A percentile compares a stretch with the other conserved stretches of the same genome.
These are phyloP conservation scores for Panaeolus papilionaceus DNA, from an alignment of 768 basidiomycete species.

Conservation along the genomic window DNA sequence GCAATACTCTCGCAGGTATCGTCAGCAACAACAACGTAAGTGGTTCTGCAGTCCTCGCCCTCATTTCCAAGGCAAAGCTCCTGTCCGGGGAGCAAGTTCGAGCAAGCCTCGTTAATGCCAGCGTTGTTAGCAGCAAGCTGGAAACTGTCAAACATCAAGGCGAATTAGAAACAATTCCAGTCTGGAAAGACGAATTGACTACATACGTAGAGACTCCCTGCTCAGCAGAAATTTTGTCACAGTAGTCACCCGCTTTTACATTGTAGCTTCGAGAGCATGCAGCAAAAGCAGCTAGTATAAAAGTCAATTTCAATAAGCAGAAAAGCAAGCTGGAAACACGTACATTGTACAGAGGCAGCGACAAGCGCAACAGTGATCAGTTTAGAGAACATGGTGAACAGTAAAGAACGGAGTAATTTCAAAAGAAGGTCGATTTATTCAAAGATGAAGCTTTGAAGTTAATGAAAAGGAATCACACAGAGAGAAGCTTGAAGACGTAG, in stretches of 20 bases:
- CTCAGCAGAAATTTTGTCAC: constrained; percentile 57
- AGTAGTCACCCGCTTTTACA: constrained; percentile 57
- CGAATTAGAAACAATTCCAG: not conserved
- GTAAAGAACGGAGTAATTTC: constrained; percentile 8
- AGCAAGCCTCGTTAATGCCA: constrained; percentile 57
- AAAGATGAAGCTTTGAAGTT: constrained; percentile 10
- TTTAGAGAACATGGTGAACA: constrained; percentile 18
- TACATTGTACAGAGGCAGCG: constrained; percentile 17
- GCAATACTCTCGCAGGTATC: constrained; percentile 59
- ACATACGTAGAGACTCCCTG: constrained; percentile 54
- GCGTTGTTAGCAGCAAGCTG: constrained; percentile 62
- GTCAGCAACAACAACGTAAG: constrained; percentile 49
- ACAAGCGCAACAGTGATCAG: constrained; percentile 14
- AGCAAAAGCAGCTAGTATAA: constrained; percentile 25
- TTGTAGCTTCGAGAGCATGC: constrained; percentile 59
- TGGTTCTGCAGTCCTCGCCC: constrained; percentile 58
- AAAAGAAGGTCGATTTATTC: constrained; percentile 4
- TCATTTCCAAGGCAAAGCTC: constrained; percentile 59
- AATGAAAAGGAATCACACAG: not conserved
- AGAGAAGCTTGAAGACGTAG: constrained; percentile 3
- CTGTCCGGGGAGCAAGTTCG: constrained; percentile 57
- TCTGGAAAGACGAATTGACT: constrained; percentile 8
- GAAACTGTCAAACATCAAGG: constrained; percentile 40
- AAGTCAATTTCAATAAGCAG: not conserved
- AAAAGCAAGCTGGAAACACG: not conserved